Evolutionary conservation across 768 basidiomycete genomes (phyloP), one percentile per base, ranked within the genome.

Genomic region (Lepiota venenata): DNA sequence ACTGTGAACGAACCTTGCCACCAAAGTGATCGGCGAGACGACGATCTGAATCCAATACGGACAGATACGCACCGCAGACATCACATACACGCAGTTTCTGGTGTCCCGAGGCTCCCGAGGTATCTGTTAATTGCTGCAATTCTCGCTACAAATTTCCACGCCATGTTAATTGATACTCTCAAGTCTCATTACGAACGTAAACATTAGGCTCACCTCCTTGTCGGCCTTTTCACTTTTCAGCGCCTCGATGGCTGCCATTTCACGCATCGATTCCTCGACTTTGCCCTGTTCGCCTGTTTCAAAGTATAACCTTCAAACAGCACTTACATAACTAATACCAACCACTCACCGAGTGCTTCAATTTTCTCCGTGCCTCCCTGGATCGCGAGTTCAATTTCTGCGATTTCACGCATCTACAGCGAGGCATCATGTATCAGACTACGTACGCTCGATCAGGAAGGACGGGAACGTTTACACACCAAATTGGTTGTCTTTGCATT

Each of bases 1-100:
- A 51, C 46, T 29, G 16, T 57, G 37, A 50, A 49, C 88, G 69
- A 64, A 92, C 96, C 78, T 99, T 99, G 64, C 97, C 97, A 72
- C 97, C 97, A 76, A 99, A 99, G 71, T 99, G 97, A 77, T 99
- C 97, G 48, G 97, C 97, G 57, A 99, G 76, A 68, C 97, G 93
- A 69, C 96, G 87, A 76, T 99, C 97, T 55, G 96, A 98, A 73
- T 99, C 97, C 45, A 98, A 80, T 36, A 99, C 92, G 14, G 93
- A 96, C 42, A 99, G 81, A 77, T 98, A 98, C n/a, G 97, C 97
- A 63, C 97, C 97, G 68, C 97, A 99, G 25, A 98, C 95, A 75
- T 99, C 97, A 75, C 97, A 98, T n/a, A 99, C 97, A 58, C 97
- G 88, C 62, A 99, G 77, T 73, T 98, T 98, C 73, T 99, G 97